Conservation (phyloP, 306 rosid species). For the Astragalus glycyphyllos region DNA sequence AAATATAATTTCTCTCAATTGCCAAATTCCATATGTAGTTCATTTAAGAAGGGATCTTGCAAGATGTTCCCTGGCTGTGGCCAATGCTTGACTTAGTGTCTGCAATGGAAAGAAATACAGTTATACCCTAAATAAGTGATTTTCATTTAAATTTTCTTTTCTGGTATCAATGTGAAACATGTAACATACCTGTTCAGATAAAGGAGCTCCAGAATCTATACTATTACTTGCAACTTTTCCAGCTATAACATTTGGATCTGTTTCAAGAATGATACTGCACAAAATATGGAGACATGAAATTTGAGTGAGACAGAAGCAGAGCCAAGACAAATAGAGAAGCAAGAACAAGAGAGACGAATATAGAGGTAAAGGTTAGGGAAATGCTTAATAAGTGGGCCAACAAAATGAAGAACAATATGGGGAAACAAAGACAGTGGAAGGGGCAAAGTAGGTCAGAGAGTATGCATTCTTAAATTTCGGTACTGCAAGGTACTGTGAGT, state of each 20-base stretch:
- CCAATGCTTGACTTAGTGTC: constrained; percentile 95
- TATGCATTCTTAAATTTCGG: too few species aligned
- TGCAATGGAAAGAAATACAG: constrained; percentile 50
- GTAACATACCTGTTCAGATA: constrained; percentile 89
- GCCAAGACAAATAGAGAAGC: neutral
- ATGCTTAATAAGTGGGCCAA: too few species aligned
- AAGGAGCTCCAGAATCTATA: constrained; percentile 78
- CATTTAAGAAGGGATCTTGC: constrained; percentile 91
- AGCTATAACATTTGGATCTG: constrained; percentile 87
- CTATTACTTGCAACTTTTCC: constrained; percentile 93
- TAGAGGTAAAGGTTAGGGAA: neutral
- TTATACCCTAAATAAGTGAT: constrained; percentile 25
- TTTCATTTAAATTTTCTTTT: constrained; percentile 18
- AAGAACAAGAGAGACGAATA: neutral
- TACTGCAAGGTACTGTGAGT: neutral
- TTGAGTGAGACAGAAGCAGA: constrained; percentile 4
- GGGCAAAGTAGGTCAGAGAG: neutral
- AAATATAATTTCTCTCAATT: constrained; percentile 40
- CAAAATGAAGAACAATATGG: neutral
- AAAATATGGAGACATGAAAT: constrained; percentile 35
- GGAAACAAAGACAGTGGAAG: neutral
- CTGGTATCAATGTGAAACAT: constrained; percentile 32
- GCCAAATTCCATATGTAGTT: constrained; percentile 38
- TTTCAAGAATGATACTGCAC: constrained; percentile 92
- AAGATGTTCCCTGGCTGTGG: constrained; percentile 95